Evolutionary conservation across 768 basidiomycete genomes (phyloP).

Genomic region (Amanita rimosa): DNA sequence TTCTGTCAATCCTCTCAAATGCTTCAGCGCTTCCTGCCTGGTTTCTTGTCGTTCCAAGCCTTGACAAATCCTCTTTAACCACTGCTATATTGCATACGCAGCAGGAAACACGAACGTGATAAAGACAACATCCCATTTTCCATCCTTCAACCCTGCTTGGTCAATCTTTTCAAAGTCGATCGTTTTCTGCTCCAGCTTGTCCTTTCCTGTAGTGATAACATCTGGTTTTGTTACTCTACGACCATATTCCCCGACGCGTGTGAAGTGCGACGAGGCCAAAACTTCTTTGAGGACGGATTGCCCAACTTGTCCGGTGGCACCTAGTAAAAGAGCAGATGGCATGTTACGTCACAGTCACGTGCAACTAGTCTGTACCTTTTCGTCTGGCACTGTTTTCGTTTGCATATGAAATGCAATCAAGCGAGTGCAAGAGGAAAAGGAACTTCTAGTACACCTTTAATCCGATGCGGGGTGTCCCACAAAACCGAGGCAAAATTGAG

Average conservation of each 20-base stretch:
- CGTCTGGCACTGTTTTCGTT: too few relatives aligned
- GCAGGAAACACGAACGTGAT: conserved; percentile 36
- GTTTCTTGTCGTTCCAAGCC: conserved; percentile 55
- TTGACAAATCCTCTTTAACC: conserved; percentile 11
- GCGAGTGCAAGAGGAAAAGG: too few relatives aligned
- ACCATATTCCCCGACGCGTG: conserved; percentile 60
- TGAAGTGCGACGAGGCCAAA: conserved; percentile 42
- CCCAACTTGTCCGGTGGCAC: conserved; percentile 66
- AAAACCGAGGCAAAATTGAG: too few relatives aligned
- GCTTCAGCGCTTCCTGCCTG: conserved; percentile 49
- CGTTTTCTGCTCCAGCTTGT: conserved; percentile 57
- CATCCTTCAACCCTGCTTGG: conserved; percentile 29
- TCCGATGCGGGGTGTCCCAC: too few relatives aligned
- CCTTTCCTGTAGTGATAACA: conserved; percentile 26
- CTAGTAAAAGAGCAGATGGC: conserved; percentile 50
- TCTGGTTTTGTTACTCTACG: conserved; percentile 42
- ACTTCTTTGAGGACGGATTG: conserved; percentile 49
- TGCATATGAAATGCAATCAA: too few relatives aligned
- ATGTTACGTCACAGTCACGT: not conserved
- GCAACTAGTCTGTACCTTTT: too few relatives aligned
- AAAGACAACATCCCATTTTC: conserved; percentile 67
- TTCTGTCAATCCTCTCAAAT: conserved; percentile 71
- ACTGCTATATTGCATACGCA: not conserved
- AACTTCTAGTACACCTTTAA: too few relatives aligned
- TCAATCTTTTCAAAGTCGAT: conserved; percentile 58